Evolutionary conservation across 805 yeast species (phyloP).

Genomic region (Wickerhamiella parazyma): DNA sequence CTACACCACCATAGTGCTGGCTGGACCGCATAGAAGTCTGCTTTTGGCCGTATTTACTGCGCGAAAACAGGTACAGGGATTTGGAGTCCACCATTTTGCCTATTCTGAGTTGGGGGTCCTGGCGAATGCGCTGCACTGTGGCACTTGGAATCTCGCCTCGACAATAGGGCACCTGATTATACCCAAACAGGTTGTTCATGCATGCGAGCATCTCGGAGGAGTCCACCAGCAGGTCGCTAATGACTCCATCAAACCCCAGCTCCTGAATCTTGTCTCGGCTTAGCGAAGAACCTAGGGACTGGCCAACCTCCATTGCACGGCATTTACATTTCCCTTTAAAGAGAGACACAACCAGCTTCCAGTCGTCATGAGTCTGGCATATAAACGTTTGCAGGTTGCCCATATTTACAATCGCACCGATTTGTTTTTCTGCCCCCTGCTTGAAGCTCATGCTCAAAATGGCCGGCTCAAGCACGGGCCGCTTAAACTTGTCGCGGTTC

Average conservation of each 20-base stretch:
- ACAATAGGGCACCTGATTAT: neutral
- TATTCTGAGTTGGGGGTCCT: neutral
- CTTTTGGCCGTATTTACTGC: neutral
- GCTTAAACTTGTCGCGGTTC: neutral
- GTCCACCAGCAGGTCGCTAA: conserved; percentile 59
- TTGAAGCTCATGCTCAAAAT: neutral
- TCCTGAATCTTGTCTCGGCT: conserved; percentile 26
- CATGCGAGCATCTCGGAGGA: conserved; percentile 10
- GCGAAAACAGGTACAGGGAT: neutral
- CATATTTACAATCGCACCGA: neutral
- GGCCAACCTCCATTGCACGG: neutral
- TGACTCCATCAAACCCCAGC: conserved; percentile 69
- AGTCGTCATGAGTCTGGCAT: conserved; percentile 1
- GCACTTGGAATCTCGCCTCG: neutral
- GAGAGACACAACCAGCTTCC: neutral
- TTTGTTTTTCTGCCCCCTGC: neutral
- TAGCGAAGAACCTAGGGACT: neutral
- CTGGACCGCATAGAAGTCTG: neutral
- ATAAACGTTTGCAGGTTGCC: conserved; percentile 1
- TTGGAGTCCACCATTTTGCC: neutral
- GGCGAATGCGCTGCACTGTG: neutral
- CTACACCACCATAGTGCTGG: neutral
- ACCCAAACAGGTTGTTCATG: conserved; percentile 5
- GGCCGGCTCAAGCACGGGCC: conserved; percentile 2
- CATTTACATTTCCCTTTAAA: neutral